phyloP scores from a whole-genome alignment of 768 basidiomycete genomes.

The Mycena galericulata region DNA sequence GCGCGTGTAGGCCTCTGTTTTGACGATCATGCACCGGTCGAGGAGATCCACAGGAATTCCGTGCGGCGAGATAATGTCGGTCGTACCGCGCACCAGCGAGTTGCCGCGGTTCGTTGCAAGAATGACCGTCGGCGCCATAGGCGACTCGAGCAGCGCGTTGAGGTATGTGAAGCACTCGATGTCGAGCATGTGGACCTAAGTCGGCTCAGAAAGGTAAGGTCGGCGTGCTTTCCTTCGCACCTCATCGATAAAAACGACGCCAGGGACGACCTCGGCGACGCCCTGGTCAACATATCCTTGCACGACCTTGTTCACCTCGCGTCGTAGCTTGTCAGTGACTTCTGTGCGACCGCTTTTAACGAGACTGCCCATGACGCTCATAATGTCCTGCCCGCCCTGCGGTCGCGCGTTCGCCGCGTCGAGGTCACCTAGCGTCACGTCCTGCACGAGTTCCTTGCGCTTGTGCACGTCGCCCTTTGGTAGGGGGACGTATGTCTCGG shows the following conservation, averaged over 20 bases:
- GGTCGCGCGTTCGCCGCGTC: conserved; percentile 97
- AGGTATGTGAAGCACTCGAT: conserved; percentile 99
- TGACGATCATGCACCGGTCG: conserved; percentile 97
- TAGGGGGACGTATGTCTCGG: conserved; percentile 97
- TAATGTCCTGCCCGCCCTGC: conserved; percentile 97
- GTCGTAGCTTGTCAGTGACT: conserved; percentile 94
- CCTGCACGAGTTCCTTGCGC: conserved; percentile 94
- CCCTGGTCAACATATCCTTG: conserved; percentile 98
- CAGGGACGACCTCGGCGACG: conserved; percentile 97
- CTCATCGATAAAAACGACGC: conserved; percentile 99
- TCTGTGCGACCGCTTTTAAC: conserved; percentile 96
- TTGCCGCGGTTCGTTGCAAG: conserved; percentile 97
- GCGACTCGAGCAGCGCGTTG: conserved; percentile 93
- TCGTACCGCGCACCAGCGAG: conserved; percentile 92
- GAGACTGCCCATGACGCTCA: conserved; percentile 95
- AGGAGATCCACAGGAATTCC: conserved; percentile 94
- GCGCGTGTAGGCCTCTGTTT: conserved; percentile 81
- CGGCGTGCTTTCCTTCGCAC: conserved; percentile 57
- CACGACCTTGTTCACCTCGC: conserved; percentile 98
- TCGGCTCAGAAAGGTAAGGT: neutral
- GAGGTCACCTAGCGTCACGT: conserved; percentile 93
- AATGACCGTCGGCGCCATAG: conserved; percentile 98
- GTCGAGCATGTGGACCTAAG: conserved; percentile 98
- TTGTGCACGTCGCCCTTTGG: conserved; percentile 98
- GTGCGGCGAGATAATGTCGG: conserved; percentile 91